Percentiles rank a stretch among this genome's conserved stretches.
Conservation (phyloP, 495 filamentous ascomycete species). For the Penicillium canescens region DNA sequence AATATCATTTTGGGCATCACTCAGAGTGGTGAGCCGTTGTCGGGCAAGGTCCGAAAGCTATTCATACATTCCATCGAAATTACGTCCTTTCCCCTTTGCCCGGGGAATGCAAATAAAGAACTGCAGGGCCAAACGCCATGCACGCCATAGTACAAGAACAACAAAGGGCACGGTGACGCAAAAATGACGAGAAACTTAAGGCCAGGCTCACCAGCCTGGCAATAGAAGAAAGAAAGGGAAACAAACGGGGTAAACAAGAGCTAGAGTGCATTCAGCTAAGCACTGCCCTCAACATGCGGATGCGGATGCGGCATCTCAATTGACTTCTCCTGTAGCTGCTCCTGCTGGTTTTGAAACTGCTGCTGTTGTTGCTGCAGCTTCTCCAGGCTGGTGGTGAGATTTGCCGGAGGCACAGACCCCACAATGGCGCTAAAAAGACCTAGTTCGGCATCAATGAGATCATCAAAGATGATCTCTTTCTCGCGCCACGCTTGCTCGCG, state of each 20-base stretch:
- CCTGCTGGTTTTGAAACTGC: constrained; percentile 23
- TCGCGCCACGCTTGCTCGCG: constrained; percentile 78
- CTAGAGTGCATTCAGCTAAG: not conserved
- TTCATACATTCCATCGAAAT: constrained; percentile 22
- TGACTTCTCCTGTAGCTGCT: constrained; percentile 20
- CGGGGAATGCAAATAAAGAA: constrained; percentile 3
- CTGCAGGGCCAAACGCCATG: constrained; percentile 10
- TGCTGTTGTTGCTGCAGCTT: constrained; percentile 30
- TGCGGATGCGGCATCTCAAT: constrained; percentile 2
- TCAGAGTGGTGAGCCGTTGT: not conserved
- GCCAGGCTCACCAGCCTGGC: not conserved
- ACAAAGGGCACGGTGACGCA: not conserved
- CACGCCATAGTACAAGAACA: constrained; percentile 5
- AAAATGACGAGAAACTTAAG: not conserved
- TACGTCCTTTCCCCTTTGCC: not conserved
- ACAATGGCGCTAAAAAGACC: constrained; percentile 42
- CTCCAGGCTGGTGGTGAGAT: constrained; percentile 23
- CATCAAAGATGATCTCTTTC: constrained; percentile 71
- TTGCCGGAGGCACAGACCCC: constrained; percentile 16
- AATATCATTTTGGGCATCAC: constrained; percentile 5
- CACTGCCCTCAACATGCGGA: constrained; percentile 10
- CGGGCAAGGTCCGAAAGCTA: constrained; percentile 9
- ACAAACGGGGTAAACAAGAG: too few relatives aligned
- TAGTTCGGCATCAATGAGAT: constrained; percentile 58
- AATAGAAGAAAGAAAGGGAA: not conserved